Evolutionary conservation across 1,139 yeast genomes (phyloP).

Genomic region (Barnettozyma hawaiiensis): DNA sequence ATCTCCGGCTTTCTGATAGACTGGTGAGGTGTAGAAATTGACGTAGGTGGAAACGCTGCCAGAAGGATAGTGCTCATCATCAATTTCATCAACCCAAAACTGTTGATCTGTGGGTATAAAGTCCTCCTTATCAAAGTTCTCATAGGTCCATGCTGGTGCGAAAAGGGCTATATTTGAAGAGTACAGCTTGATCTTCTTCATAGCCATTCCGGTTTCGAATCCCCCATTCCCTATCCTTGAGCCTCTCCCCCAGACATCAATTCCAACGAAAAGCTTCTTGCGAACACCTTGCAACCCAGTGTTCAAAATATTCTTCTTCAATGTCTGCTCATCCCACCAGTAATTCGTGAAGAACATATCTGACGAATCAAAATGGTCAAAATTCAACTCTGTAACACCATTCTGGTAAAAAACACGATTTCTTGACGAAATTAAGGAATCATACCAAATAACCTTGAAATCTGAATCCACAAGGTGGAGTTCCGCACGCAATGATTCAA

Average conservation of each 20-base stretch:
- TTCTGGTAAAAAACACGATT: slow-evolving; percentile 33
- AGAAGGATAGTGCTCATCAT: slow-evolving; percentile 13
- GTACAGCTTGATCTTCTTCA: slow-evolving; percentile 28
- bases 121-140: slow-evolving; percentile 23
- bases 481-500: slow-evolving; percentile 27
- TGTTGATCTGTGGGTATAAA: slow-evolving; percentile 31
- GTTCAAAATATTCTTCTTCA: slow-evolving; percentile 30
- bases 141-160: slow-evolving; percentile 42
- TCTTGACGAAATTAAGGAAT: slow-evolving; percentile 29
- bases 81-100: slow-evolving; percentile 31
- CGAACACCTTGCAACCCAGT: slow-evolving; percentile 32
- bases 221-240: slow-evolving; percentile 35
- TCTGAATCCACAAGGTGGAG: slow-evolving; percentile 22
- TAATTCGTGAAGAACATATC: slow-evolving; percentile 35
- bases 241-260: slow-evolving; percentile 39
- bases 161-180: slow-evolving; percentile 33
- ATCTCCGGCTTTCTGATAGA: slow-evolving; percentile 10
- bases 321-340: slow-evolving; percentile 34
- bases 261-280: slow-evolving; percentile 32
- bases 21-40: slow-evolving; percentile 16
- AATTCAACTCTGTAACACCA: slow-evolving; percentile 33
- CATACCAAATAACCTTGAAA: slow-evolving; percentile 35
- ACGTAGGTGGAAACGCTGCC: slow-evolving; percentile 23
- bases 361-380: slow-evolving; percentile 28
- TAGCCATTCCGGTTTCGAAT: slow-evolving; percentile 31